phyloP scores from a whole-genome alignment of 805 yeast species.

The Brettanomyces anomalus region DNA sequence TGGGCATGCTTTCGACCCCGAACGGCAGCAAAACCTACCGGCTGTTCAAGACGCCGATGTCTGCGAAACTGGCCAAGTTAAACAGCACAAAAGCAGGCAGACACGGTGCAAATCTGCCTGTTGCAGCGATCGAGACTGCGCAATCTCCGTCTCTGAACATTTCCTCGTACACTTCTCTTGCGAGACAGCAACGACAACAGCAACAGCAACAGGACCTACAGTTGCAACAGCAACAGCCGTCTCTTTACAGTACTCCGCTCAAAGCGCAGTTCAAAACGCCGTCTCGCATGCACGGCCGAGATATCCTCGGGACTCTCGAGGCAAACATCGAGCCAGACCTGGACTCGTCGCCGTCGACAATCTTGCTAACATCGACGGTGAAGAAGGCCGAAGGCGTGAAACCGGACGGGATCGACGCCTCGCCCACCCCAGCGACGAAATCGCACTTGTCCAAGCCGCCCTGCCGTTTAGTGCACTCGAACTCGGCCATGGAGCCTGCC shows the following conservation, averaged over 20 bases:
- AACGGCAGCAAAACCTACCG: constrained; percentile 3
- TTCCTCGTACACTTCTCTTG: no score
- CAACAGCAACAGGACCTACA: not conserved
- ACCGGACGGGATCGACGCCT: constrained; percentile 11
- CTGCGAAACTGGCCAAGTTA: constrained; percentile 5
- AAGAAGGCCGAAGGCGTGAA: constrained; percentile 1
- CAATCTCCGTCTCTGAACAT: no score
- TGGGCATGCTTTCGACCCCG: constrained; percentile 2
- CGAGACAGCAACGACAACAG: no score
- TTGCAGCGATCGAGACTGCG: no score
- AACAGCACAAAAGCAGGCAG: no score
- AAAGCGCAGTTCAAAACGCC: not conserved
- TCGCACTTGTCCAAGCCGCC: constrained; percentile 16
- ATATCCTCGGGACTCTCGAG: not conserved
- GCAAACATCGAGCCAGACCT: constrained; percentile 1
- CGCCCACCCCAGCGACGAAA: constrained; percentile 27
- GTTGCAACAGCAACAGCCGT: not conserved
- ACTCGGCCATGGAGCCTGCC: constrained; percentile 22
- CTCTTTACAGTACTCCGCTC: not conserved
- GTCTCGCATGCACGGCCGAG: not conserved
- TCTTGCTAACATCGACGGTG: constrained; percentile 19
- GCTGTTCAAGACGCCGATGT: constrained; percentile 9
- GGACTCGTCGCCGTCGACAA: constrained; percentile 28
- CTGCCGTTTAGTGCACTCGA: constrained; percentile 19
- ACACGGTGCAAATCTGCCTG: no score